Percentiles rank a stretch among this genome's conserved stretches.
Conservation (phyloP, 495 filamentous ascomycete species). For the Staphylotrichum longicolle region DNA sequence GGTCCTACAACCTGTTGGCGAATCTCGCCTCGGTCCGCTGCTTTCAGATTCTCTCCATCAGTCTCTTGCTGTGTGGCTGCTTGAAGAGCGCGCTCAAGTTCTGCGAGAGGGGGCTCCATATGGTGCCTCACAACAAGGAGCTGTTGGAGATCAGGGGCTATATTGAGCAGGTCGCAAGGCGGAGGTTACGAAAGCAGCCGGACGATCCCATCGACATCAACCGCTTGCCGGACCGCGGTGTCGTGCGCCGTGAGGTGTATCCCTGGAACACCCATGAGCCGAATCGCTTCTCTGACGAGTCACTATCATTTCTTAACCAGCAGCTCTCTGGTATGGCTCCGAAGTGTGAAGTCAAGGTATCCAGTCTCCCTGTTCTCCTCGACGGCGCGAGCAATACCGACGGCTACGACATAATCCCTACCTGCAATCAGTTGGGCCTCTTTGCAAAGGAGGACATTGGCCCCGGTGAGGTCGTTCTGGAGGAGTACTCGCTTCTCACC, state of each 20-base stretch:
- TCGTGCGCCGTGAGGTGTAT: conserved; percentile 83
- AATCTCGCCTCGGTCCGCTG: conserved; percentile 47
- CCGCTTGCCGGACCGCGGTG: conserved; percentile 65
- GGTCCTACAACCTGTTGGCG: conserved; percentile 38
- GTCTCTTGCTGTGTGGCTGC: conserved; percentile 65
- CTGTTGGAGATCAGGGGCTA: conserved; percentile 47
- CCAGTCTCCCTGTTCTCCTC: conserved; percentile 67
- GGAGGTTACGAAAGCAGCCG: conserved; percentile 41
- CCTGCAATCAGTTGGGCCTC: conserved; percentile 74
- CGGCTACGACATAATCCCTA: conserved; percentile 48
- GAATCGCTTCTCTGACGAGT: conserved; percentile 70
- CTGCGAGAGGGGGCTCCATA: conserved; percentile 51
- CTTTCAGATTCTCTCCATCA: conserved; percentile 57
- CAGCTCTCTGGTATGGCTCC: conserved; percentile 64
- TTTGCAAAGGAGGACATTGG: conserved; percentile 81
- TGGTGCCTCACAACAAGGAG: conserved; percentile 45
- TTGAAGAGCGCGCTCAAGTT: conserved; percentile 68
- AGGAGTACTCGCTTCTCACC: conserved; percentile 76
- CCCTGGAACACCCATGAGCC: conserved; percentile 92
- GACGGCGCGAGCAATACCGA: conserved; percentile 44
- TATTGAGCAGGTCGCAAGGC: conserved; percentile 48
- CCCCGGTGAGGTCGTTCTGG: conserved; percentile 72
- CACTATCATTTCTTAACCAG: conserved; percentile 64
- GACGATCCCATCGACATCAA: conserved; percentile 48
- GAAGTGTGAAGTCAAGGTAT: conserved; percentile 67